Evolutionary conservation across 1,284 basidiomycete genomes (phyloP), one percentile per base, ranked within the genome.

Genomic region (Puccinia polysora): DNA sequence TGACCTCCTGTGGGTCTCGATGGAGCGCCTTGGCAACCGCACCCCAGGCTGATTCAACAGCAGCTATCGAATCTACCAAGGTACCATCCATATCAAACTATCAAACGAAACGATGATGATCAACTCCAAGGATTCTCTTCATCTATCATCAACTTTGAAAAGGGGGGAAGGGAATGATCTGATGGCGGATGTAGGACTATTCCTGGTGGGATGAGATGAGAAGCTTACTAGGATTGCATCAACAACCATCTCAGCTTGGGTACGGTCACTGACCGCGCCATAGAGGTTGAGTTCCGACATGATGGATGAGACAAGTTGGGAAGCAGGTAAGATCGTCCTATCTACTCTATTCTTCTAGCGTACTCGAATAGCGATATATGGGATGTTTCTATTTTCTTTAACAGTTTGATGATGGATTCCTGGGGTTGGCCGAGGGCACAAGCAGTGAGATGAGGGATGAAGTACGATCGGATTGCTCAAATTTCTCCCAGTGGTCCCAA

Each of bases 31-130:
- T 81, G 2, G 88, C 88, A 62, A 89, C 87, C 76, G 86, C 86
- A 40, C 84, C 85, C 88, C 88, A 89, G 6, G 88, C 88, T 5
- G 87, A 87, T 79, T 89, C 88, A 75, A 89, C 87, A 8, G 88
- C 88, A 28, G 85, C 82, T 77, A 89, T 89, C 32, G 87, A 88
- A 78, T 89, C 87, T 65, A 88, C 88, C 69, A 89, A 81, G 12
- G 87, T 88, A 52, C 76, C 73, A 60, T 74, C 69, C 65, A 49
- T 58, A 8, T 52, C 58, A n/a, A 70, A 55, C 68, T 59, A n/a
- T 60, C 40, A 6, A 7, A 14, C 14, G 25, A 32, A 2, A 23
- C 5, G 12, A 32, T 6, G 50, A 28, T 28, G 32, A 53, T 28
- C 25, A 7, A n/a, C 7, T 53, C 2, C 10, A 25, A 53, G 25